Evolutionary conservation across 1,139 yeast genomes (phyloP).

Genomic region (Pichia terricola): DNA sequence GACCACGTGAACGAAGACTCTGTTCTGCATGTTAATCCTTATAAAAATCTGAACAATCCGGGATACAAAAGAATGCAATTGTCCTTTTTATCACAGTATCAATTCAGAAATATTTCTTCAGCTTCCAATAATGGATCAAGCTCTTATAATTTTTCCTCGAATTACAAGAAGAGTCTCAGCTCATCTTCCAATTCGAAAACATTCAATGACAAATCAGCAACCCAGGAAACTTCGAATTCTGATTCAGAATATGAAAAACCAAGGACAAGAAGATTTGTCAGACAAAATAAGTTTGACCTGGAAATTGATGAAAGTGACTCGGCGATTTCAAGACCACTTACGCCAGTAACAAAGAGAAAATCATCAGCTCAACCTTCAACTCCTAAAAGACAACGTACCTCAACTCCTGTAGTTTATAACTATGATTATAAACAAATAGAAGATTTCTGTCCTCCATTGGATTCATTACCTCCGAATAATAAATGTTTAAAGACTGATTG

Average conservation of each 20-base stretch:
- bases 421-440: conserved; percentile 50
- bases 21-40: conserved; percentile 43
- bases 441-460: conserved; percentile 71
- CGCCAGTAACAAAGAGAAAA: conserved; percentile 30
- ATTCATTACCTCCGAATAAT: conserved; percentile 50
- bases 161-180: too few species aligned
- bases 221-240: conserved; percentile 20
- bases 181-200: too few species aligned
- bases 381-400: conserved; percentile 22
- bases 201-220: conserved; percentile 11
- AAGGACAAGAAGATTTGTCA: conserved; percentile 49
- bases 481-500: conserved; percentile 84
- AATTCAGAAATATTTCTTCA: conserved; percentile 15
- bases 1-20: conserved; percentile 32
- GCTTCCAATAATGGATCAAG: conserved; percentile 1
- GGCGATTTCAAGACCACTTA: conserved; percentile 22
- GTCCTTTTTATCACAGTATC: conserved; percentile 42
- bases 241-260: conserved; percentile 38
- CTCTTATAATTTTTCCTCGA: conserved; percentile 15
- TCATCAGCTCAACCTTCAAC: conserved; percentile 27
- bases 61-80: conserved; percentile 40
- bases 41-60: conserved; percentile 32
- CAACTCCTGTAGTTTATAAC: conserved; percentile 32
- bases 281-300: conserved; percentile 27
- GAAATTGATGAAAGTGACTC: conserved; percentile 18